Base-by-base conservation (phyloP, 208 protist species). In the Acanthamoeba castellanii region DNA sequence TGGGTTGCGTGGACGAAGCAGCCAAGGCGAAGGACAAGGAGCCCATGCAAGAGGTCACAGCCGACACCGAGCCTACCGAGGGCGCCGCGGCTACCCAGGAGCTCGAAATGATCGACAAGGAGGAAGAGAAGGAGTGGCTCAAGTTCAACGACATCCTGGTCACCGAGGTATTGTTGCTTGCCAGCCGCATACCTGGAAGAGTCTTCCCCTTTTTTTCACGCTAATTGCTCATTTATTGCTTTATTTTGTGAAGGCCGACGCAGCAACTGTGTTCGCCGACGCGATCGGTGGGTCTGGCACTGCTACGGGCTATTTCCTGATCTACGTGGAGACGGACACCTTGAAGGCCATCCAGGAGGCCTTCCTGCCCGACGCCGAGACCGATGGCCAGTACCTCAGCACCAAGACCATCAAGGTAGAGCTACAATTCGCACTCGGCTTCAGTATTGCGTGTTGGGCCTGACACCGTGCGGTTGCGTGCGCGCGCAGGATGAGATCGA, bases 261-360 rank as follows among this genome's bases (percentile, higher is more conserved):
- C 32, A 4, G 64, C 50, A 34, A 76, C 87, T 6, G 61, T 92
- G 64, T 76, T 92, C n/a, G 42, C 32, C 25, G 87, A 92, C 25
- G 87, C 87, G 16, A 74, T 92, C 34, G 87, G 87, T 22, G 87
- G 87, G 8, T 92, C 50, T 13, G 87, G 87, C 61, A 92, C 57
- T 5, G 20, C 87, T 22, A 92, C 87, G 57, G 87, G 47, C 55
- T 92, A 92, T n/a, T 92, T 76, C 47, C 57, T 92, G 20, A 92
- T 92, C 87, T 92, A 92, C 42, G 64, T 92, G 59, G 87, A 92
- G 37, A 76, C 87, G 22, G 87, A 92, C 20, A 92, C 64, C 25
- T 22, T 92, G 22, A 68, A 52, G 64, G 59, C 34, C 61, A 52
- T 92, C 25, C 87, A 92, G 47, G 64, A 76, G 87, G 37, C 87